These are phyloP conservation scores for Helminthosporium solani DNA, from an alignment of 2,329 filamentous ascomycete species.

Conservation along the genomic window DNA sequence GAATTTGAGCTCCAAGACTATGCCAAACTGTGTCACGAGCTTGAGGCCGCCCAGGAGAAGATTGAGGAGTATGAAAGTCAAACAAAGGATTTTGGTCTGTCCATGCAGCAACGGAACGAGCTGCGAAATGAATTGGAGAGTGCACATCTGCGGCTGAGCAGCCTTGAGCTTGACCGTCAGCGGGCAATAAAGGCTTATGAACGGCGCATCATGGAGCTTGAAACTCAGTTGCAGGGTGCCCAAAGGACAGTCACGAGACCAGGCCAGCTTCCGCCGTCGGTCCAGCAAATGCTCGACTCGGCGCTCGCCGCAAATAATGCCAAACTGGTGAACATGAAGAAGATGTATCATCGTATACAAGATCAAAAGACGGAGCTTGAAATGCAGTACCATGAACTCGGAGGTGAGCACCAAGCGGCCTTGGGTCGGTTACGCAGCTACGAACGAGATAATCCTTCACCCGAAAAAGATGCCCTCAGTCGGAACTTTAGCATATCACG, in stretches of 20 bases:
- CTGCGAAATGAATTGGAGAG: conserved; percentile 61
- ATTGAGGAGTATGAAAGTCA: conserved; percentile 32
- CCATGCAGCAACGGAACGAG: conserved; percentile 59
- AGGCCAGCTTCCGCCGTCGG: conserved; percentile 40
- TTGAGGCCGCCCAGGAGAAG: conserved; percentile 38
- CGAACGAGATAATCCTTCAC: conserved; percentile 15
- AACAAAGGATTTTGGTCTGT: conserved; percentile 50
- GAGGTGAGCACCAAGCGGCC: conserved; percentile 35
- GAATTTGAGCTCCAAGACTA: conserved; percentile 65
- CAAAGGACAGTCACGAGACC: conserved; percentile 27
- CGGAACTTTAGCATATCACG: conserved; percentile 29
- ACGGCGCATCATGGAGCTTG: conserved; percentile 50
- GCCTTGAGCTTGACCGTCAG: conserved; percentile 53
- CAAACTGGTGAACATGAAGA: conserved; percentile 53
- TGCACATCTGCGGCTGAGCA: conserved; percentile 59
- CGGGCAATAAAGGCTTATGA: conserved; percentile 51
- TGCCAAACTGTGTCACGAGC: conserved; percentile 43
- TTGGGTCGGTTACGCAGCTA: conserved; percentile 25
- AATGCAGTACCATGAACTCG: conserved; percentile 46
- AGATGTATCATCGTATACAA: conserved; percentile 53
- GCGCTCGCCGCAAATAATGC: conserved; percentile 50
- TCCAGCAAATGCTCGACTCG: conserved; percentile 52
- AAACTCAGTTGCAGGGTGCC: conserved; percentile 34
- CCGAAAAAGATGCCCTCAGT: conserved; percentile 17
- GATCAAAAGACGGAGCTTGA: conserved; percentile 54